phyloP scores from a whole-genome alignment of 768 basidiomycete genomes.

The Lentinula aciculospora region DNA sequence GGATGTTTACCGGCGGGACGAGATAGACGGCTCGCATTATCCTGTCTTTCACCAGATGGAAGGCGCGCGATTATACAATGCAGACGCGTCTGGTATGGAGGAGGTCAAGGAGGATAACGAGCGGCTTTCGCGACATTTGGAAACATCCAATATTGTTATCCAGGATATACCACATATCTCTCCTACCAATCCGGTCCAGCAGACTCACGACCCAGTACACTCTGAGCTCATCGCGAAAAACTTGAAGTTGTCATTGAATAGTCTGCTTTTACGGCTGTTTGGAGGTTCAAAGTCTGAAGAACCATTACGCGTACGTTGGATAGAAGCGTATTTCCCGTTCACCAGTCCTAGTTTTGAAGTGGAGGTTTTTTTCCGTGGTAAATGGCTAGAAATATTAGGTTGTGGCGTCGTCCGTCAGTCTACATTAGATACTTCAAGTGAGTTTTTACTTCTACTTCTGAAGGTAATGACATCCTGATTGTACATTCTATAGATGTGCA shows the following conservation, averaged over 20 bases:
- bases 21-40: slow-evolving; percentile 95
- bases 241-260: slow-evolving; percentile 86
- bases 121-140: slow-evolving; percentile 52
- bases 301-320: slow-evolving; percentile 91
- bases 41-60: slow-evolving; percentile 99
- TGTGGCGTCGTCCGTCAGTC: slow-evolving; percentile 89
- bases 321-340: slow-evolving; percentile 97
- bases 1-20: slow-evolving; percentile 97
- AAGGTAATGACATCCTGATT: slow-evolving; percentile 17
- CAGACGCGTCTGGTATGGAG: slow-evolving; percentile 48
- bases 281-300: slow-evolving; percentile 45
- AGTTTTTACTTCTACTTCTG: slow-evolving; percentile 18
- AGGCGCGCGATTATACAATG: slow-evolving; percentile 78
- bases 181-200: slow-evolving; percentile 75
- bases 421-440: slow-evolving; percentile 83
- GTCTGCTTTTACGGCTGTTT: slow-evolving; percentile 78
- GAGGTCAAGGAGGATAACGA: slow-evolving; percentile 71
- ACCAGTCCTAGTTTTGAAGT: slow-evolving; percentile 98
- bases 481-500: slow-evolving; percentile 47
- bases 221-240: slow-evolving; percentile 76
- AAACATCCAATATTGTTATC: slow-evolving; percentile 73
- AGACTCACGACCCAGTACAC: slow-evolving; percentile 65
- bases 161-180: slow-evolving; percentile 79
- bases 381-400: slow-evolving; percentile 96
- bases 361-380: slow-evolving; percentile 92